Evolutionary conservation across 805 yeast species (phyloP).

Genomic region (Candida insectalens): DNA sequence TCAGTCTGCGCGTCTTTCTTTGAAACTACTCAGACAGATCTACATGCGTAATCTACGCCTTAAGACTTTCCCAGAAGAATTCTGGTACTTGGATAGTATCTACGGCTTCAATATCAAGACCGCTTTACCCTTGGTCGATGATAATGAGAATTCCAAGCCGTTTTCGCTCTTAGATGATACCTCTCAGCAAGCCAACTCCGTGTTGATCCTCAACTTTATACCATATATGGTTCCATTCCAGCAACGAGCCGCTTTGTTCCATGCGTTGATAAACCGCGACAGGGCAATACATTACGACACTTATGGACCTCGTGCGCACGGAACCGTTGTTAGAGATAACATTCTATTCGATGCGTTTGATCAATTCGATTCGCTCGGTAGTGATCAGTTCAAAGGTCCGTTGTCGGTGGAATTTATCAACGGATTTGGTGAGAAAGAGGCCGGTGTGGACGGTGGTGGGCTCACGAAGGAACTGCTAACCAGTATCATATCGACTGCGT

Average conservation of each 20-base stretch:
- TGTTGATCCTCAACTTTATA: constrained; percentile 44
- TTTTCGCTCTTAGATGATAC: constrained; percentile 6
- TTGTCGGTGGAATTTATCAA: constrained; percentile 61
- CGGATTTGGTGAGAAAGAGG: constrained; percentile 63
- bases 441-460: constrained; percentile 97
- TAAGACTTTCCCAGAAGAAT: constrained; percentile 33
- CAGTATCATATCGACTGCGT: constrained; percentile 59
- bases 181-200: constrained; percentile 24
- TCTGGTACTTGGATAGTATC: constrained; percentile 39
- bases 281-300: constrained; percentile 17
- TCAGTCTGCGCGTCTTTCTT: constrained; percentile 23
- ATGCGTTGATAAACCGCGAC: constrained; percentile 50
- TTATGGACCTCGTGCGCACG: constrained; percentile 19
- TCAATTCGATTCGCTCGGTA: constrained; percentile 39
- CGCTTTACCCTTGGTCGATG: constrained; percentile 7
- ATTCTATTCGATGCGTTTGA: constrained; percentile 69
- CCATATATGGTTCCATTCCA: constrained; percentile 80
- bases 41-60: constrained; percentile 59
- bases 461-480: constrained; percentile 85
- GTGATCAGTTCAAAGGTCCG: constrained; percentile 46
- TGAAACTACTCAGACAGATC: constrained; percentile 53
- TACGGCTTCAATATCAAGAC: constrained; percentile 8
- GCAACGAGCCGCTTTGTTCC: constrained; percentile 65
- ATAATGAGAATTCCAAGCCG: constrained; percentile 3
- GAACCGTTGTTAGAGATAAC: constrained; percentile 57